Evolutionary conservation across 371 early-diverging fungal species (phyloP), one percentile per base, ranked within the genome.

Genomic region (Dichotomocladium elegans): DNA sequence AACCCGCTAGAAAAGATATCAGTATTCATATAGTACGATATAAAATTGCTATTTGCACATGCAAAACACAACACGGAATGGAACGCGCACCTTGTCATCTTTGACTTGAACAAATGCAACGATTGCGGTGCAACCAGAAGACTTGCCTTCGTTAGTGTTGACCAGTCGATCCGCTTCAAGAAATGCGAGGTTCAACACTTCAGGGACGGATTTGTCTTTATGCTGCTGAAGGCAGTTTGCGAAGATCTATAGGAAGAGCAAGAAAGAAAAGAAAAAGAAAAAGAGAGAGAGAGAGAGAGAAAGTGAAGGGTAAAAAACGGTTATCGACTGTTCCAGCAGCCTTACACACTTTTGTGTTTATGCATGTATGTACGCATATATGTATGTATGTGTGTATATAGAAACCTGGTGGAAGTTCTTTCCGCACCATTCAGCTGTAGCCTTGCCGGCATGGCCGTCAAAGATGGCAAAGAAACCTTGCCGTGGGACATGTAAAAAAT

Each of bases 381-480:
- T n/a, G n/a, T n/a, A n/a, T n/a, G n/a, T n/a, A n/a, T n/a, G n/a
- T 4, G 6, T n/a, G 2, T 24, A 41, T n/a, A 24, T n/a, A 44
- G 17, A 47, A n/a, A 29, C 22, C 31, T 41, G 75, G 60, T 94
- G 93, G 58, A 97, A 81, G 63, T 96, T 81, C 15, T 75, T 72
- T 15, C 96, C 98, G 67, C 96, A 97, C 92, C 91, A 96, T 57
- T 95, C 94, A 14, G 98, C 98, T 9, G 97, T 96, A 29, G 85
- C 80, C 65, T 89, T 90, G 12, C 98, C 98, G 5, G 97, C 97
- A 70, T 98, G 98, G n/a, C 98, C 98, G 61, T 98, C 98, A 68
- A 90, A 98, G 45, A 98, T 86, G 42, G 94, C 98, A 82, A 96
- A 94, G 60, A 89, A 94, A 7, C 91, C 90, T 70, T 92, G 93